Conservation (phyloP, 2,329 filamentous ascomycete species). For the Cladosporium velox region DNA sequence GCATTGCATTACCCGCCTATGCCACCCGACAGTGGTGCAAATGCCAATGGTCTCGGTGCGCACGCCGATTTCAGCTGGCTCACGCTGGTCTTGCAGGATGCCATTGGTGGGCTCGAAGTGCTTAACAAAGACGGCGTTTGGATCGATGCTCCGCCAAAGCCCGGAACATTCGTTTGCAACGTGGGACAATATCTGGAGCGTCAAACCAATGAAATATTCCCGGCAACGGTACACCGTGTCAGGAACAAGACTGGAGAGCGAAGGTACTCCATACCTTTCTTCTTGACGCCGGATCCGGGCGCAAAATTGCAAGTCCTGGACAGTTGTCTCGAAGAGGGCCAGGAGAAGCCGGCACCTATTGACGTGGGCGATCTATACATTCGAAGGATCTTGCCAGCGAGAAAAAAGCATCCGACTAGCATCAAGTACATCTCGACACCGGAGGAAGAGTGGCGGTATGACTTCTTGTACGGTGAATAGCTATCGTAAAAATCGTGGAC, state of each 20-base stretch:
- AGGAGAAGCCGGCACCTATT: slow-evolving; percentile 9
- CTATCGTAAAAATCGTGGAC: not conserved
- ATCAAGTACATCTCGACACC: slow-evolving; percentile 41
- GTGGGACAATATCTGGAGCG: slow-evolving; percentile 54
- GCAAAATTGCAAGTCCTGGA: slow-evolving; percentile 37
- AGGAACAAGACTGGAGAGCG: slow-evolving; percentile 28
- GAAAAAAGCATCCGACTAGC: slow-evolving; percentile 42
- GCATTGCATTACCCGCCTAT: slow-evolving; percentile 44
- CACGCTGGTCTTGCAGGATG: slow-evolving; percentile 49
- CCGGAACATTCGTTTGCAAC: slow-evolving; percentile 51
- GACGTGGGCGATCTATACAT: slow-evolving; percentile 38
- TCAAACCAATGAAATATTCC: slow-evolving; percentile 45
- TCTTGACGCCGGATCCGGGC: slow-evolving; percentile 42
- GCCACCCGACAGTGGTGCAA: slow-evolving; percentile 38
- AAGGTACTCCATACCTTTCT: slow-evolving; percentile 46
- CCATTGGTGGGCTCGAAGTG: slow-evolving; percentile 46
- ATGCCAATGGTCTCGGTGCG: slow-evolving; percentile 23
- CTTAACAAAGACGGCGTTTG: slow-evolving; percentile 43
- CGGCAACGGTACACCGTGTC: slow-evolving; percentile 23
- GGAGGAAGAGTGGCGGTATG: slow-evolving; percentile 37
- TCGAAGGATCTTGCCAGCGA: slow-evolving; percentile 37
- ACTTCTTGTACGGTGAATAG: slow-evolving; percentile 23
- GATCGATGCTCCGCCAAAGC: slow-evolving; percentile 47
- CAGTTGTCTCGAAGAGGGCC: slow-evolving; percentile 33
- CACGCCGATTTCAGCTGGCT: slow-evolving; percentile 52